These are phyloP conservation scores for Dryas integrifolia DNA, from an alignment of 331 rosid species.

Conservation along the genomic window DNA sequence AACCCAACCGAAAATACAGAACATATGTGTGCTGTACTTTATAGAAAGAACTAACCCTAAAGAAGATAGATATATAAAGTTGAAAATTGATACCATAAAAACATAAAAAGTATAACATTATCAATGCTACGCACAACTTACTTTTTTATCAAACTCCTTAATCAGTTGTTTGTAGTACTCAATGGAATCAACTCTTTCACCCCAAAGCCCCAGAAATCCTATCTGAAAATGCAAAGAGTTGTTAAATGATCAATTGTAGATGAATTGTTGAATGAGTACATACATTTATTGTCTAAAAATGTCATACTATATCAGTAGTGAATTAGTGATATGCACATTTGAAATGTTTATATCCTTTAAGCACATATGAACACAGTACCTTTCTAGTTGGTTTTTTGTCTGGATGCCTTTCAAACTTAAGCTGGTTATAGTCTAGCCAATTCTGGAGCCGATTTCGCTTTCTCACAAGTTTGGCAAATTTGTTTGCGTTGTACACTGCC, in stretches of 20 bases:
- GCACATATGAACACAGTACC: conserved; percentile 40
- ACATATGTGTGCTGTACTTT: not conserved
- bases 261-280: not conserved
- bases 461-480: conserved; percentile 65
- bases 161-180: conserved; percentile 69
- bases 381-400: conserved; percentile 61
- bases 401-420: conserved; percentile 83
- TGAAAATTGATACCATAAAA: not conserved
- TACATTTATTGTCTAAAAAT: not conserved
- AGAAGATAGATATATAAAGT: not conserved
- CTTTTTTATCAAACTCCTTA: conserved; percentile 62
- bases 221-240: conserved; percentile 42
- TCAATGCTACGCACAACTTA: conserved; percentile 32
- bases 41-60: not conserved
- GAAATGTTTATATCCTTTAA: not conserved
- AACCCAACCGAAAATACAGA: conserved; percentile 7
- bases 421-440: conserved; percentile 89
- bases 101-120: not conserved
- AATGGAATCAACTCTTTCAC: conserved; percentile 69
- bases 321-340: not conserved
- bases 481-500: conserved; percentile 96
- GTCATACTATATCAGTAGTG: not conserved
- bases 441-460: conserved; percentile 75
- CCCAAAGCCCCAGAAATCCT: conserved; percentile 69
- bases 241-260: conserved; percentile 19